Conservation (phyloP, 2,329 filamentous ascomycete species). For the Xylariaceae sp. region DNA sequence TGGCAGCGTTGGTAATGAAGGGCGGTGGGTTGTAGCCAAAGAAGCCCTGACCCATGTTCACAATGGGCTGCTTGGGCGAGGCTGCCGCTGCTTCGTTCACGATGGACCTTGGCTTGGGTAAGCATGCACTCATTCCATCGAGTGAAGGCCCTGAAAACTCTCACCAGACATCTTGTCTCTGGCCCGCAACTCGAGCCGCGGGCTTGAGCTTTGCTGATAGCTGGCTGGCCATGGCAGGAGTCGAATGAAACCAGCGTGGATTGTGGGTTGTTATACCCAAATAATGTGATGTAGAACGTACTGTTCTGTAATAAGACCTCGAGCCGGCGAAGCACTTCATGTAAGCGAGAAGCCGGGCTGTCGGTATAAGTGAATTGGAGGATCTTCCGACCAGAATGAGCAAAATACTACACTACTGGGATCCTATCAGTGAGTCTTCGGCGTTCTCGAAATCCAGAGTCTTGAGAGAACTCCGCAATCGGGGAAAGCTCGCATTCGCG, state of each 20-base stretch:
- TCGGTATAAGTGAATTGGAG: no score
- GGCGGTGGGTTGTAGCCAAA: slow-evolving; percentile 92
- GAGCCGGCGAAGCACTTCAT: slow-evolving; percentile 18
- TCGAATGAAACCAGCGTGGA: slow-evolving; percentile 24
- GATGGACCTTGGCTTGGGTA: slow-evolving; percentile 49
- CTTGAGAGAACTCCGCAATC: not conserved
- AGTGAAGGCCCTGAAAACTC: slow-evolving; percentile 11
- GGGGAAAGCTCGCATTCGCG: no score
- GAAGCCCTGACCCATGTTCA: slow-evolving; percentile 66
- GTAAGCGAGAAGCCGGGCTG: not conserved
- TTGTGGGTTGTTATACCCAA: not conserved
- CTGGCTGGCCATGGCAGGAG: slow-evolving; percentile 30
- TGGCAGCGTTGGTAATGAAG: slow-evolving; percentile 89
- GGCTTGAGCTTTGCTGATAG: slow-evolving; percentile 44
- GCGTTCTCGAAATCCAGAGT: no score
- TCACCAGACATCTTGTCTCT: slow-evolving; percentile 51
- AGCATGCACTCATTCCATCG: not conserved
- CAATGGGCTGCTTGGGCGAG: slow-evolving; percentile 59
- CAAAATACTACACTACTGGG: no score
- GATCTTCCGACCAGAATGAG: no score
- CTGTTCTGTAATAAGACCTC: slow-evolving; percentile 3
- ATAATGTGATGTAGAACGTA: not conserved
- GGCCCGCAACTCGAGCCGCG: slow-evolving; percentile 44
- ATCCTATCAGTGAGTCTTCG: no score
- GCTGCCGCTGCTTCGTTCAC: slow-evolving; percentile 62